Conservation (phyloP, 148 eudicot genomes). For the Rhododendron henanense region DNA sequence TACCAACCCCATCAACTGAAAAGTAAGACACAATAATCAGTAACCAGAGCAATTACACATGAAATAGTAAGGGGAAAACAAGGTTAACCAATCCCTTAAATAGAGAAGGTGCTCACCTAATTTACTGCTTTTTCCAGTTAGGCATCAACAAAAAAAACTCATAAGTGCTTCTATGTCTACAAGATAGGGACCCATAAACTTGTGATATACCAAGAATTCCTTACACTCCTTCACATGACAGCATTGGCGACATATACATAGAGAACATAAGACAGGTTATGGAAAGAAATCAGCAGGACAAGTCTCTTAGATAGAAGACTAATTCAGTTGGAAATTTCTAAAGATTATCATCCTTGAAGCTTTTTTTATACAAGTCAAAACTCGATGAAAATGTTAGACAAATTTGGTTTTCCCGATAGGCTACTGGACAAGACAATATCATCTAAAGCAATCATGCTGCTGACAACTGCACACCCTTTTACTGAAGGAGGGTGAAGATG, state of each 20-base stretch:
- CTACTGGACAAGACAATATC: neutral
- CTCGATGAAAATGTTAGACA: neutral
- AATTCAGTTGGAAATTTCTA: neutral
- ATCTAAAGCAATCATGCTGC: neutral
- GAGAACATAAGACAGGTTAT: neutral
- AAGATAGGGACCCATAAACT: neutral
- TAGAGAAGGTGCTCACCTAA: neutral
- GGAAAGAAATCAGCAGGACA: neutral
- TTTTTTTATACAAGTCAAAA: neutral
- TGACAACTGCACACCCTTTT: neutral
- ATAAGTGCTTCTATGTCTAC: neutral
- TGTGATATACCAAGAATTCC: neutral
- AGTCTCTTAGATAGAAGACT: neutral
- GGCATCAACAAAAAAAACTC: neutral
- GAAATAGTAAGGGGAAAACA: neutral
- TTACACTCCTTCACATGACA: neutral
- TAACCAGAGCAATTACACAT: neutral
- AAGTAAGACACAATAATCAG: slow-evolving; percentile 11
- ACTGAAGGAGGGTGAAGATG: neutral
- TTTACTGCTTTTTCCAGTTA: neutral
- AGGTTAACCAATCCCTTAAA: neutral
- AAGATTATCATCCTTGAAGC: neutral
- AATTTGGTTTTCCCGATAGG: neutral
- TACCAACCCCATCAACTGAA: slow-evolving; percentile 74
- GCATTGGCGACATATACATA: neutral